Evolutionary conservation across 2,329 filamentous ascomycete genomes (phyloP).

Genomic region (Macrophomina tecta): DNA sequence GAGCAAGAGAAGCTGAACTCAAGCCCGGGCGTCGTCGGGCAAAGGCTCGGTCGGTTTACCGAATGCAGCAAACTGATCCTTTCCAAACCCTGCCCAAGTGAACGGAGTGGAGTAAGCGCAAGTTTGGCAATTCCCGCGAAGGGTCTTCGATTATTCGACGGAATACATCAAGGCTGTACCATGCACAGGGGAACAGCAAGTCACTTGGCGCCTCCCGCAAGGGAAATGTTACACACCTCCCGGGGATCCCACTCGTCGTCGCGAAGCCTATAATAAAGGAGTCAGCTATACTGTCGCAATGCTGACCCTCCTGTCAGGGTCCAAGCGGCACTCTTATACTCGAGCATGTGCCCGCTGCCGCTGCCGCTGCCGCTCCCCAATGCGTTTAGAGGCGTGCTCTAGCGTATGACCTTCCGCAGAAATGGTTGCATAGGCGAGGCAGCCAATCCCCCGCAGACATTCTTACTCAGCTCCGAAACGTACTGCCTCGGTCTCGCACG

Average conservation of each 20-base stretch:
- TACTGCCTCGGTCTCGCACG: too few relatives aligned
- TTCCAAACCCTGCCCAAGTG: background rate
- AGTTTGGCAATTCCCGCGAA: background rate
- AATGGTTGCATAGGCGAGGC: too few relatives aligned
- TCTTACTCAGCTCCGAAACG: too few relatives aligned
- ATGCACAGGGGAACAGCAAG: too few relatives aligned
- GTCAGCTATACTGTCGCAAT: background rate
- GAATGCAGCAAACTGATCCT: conserved; percentile 3
- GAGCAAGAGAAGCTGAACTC: background rate
- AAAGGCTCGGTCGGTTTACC: conserved; percentile 6
- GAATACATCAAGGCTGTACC: conserved; percentile 1
- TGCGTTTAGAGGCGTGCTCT: too few relatives aligned
- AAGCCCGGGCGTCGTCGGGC: background rate
- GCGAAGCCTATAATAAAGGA: background rate
- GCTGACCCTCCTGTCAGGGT: too few relatives aligned
- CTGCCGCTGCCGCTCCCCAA: too few relatives aligned
- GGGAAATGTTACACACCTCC: background rate
- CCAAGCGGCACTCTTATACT: too few relatives aligned
- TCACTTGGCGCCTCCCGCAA: background rate
- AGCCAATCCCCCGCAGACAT: too few relatives aligned
- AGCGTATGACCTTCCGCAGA: too few relatives aligned
- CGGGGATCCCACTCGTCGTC: background rate
- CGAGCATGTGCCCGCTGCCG: too few relatives aligned
- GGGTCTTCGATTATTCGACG: background rate
- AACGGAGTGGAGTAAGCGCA: background rate